Evolutionary conservation across 768 basidiomycete species (phyloP), one percentile per base, ranked within the genome.

Genomic region (Lentinula aciculospora): DNA sequence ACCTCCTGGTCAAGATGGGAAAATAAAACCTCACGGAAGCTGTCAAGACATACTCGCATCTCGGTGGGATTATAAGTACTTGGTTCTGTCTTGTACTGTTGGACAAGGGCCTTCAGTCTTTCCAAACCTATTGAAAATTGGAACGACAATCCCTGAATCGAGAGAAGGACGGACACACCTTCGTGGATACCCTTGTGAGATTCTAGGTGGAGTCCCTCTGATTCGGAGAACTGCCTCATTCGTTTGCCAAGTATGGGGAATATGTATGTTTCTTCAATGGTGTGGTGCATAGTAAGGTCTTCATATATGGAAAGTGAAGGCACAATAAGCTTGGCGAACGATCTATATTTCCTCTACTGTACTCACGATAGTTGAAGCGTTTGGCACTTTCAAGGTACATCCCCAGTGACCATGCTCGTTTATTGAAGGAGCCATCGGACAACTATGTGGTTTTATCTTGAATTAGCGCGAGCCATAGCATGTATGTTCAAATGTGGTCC

Each of bases 271-370:
- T 83, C 81, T 61, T 83, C 82, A 58, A 81, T 79, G 10, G 75
- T 79, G 63, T 84, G 83, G 62, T 85, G 83, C 61, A 74, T 69
- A 1, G 76, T 80, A 44, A 85, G 66, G 57, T 81, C 83, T 84
- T 27, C n/a, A n/a, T n/a, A n/a, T n/a, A n/a, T n/a, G n/a, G n/a
- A n/a, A n/a, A n/a, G n/a, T n/a, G n/a, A n/a, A n/a, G n/a, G n/a
- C n/a, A n/a, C n/a, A n/a, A n/a, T n/a, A n/a, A n/a, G n/a, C n/a
- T n/a, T n/a, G n/a, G n/a, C n/a, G n/a, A n/a, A n/a, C n/a, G n/a
- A n/a, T n/a, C n/a, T n/a, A n/a, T n/a, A n/a, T n/a, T n/a, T n/a
- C n/a, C n/a, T n/a, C n/a, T n/a, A n/a, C n/a, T n/a, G n/a, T n/a
- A 48, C 69, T 25, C 60, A 83, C 82, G 75, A 57, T 72, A 67